Percentiles rank a stretch among this genome's conserved stretches.
Evolutionary conservation across 495 filamentous ascomycete species (phyloP).

Genomic region (Talaromyces borbonicus): DNA sequence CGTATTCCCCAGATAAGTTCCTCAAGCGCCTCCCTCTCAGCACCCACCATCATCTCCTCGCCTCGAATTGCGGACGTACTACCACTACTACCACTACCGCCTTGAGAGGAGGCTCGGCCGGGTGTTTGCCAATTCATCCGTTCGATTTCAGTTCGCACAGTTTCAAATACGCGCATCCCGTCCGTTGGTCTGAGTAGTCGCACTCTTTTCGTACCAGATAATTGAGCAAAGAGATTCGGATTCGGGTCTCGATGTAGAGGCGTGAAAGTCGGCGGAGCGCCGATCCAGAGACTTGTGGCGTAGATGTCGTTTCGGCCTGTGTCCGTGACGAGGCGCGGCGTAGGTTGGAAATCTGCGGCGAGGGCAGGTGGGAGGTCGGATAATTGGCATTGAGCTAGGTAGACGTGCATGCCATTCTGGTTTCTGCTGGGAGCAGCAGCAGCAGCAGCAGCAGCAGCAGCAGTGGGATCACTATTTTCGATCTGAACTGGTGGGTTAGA

Average conservation of each 20-base stretch:
- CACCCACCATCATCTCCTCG: conserved; percentile 87
- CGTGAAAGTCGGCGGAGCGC: conserved; percentile 74
- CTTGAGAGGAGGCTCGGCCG: too few relatives aligned
- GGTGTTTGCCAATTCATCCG: too few relatives aligned
- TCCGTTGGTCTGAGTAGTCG: conserved; percentile 53
- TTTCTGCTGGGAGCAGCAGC: neutral
- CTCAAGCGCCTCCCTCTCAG: conserved; percentile 55
- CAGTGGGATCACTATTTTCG: neutral
- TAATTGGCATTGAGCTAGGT: conserved; percentile 77
- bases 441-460: neutral
- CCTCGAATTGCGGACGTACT: conserved; percentile 54
- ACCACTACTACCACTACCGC: conserved; percentile 25
- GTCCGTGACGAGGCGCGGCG: conserved; percentile 49
- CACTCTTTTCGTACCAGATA: conserved; percentile 63
- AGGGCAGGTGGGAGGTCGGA: conserved; percentile 51
- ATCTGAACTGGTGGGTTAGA: neutral
- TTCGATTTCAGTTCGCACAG: conserved; percentile 38
- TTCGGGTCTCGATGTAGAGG: conserved; percentile 90
- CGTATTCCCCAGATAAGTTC: conserved; percentile 55
- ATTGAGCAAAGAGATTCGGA: conserved; percentile 82
- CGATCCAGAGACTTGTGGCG: conserved; percentile 78
- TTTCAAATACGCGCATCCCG: conserved; percentile 51
- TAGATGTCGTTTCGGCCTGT: conserved; percentile 72
- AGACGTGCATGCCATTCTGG: conserved; percentile 40
- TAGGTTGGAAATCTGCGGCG: conserved; percentile 50